Base-by-base conservation (phyloP, 257 asterid species). In the Nicotiana attenuata region DNA sequence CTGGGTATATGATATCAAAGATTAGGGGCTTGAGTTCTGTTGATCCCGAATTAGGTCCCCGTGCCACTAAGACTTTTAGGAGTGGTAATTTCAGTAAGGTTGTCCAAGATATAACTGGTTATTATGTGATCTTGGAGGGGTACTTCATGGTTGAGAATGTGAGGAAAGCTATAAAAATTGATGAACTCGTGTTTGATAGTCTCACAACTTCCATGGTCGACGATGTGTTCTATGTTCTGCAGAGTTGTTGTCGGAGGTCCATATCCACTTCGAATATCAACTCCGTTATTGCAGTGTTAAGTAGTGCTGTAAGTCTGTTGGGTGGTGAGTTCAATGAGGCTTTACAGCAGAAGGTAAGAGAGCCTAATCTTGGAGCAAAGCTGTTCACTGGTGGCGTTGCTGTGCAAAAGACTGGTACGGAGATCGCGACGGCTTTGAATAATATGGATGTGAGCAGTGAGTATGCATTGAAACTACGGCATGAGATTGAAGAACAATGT, bases 131-230 rank as follows among this genome's bases (percentile, higher is more conserved):
- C 41, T 82, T 96, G 91, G 99, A 96, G 83, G 99, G 98, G 13
- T 96, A 88, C 91, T 94, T 96, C 81, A 94, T 96, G 99, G 98
- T 96, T 81, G 97, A 96, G 90, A 96, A 96, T 83, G 99, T 96
- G 83, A 94, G 97, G 85, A 96, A 92, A 86, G 99, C 98, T 26
- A 92, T 96, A 81, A 89, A 89, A 86, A 92, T 94, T 69, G 95
- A 96, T 84, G 97, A 96, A 90, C 97, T 92, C 35, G 98, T 94
- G 76, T 85, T 90, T 20, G 97, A 96, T 85, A 91, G 97, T 86
- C 97, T 96, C 77, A 96, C 97, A 28, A 96, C 98, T 7, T 96
- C 98, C 60, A 91, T 96, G 99, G 98, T 94, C 87, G 98, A 96
- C 88, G 99, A 96, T 71, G 97, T 92, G 83, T 96, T 96, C 64